Base-by-base conservation (phyloP, 164 flowering plant species). In the Berberis thunbergii region DNA sequence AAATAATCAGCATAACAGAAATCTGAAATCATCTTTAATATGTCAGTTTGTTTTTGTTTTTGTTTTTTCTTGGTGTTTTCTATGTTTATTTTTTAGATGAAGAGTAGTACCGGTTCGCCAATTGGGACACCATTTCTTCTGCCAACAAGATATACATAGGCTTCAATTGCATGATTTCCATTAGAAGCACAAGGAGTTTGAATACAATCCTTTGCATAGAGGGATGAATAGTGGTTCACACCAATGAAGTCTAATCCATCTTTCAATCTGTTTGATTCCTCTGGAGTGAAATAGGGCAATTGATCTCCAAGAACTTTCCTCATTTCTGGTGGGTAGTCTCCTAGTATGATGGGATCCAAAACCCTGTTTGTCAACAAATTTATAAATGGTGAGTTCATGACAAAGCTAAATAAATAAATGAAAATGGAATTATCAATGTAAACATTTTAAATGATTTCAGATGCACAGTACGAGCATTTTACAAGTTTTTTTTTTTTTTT, bases 271-370 rank as follows among this genome's bases (percentile, higher is more conserved):
- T 58, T 39, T 41, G 41, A 45, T 60, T 79, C 78, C 43, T 59
- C 72, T 2, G 52, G 41, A 0, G 78, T 54, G 60, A 83, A 77
- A 3, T 43, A 60, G 9, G 87, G 87, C 38, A 83, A 56, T 43
- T 72, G 58, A 41, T 26, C 44, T 1, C 80, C 77, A 45, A 60
- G 76, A 9, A 3, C 26, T 7, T 54, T 43, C 2, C 69, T 64
- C 80, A 83, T 77, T 61, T 77, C 78, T 3, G 64, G 26, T 9
- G 87, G 87, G 42, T 83, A 83, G 42, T 80, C 74, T n/a, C 83
- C 87, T 57, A 59, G 65, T 50, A 79, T 57, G 6, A 83, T 54
- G 4, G 87, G 84, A 79, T 83, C 84, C 1, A 77, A 52, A 41
- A 60, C 9, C 87, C 84, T 80, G 64, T 12, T 57, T 57, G 40